Conservation (phyloP, 305 asterid genomes). For the Solanum hybrid region DNA sequence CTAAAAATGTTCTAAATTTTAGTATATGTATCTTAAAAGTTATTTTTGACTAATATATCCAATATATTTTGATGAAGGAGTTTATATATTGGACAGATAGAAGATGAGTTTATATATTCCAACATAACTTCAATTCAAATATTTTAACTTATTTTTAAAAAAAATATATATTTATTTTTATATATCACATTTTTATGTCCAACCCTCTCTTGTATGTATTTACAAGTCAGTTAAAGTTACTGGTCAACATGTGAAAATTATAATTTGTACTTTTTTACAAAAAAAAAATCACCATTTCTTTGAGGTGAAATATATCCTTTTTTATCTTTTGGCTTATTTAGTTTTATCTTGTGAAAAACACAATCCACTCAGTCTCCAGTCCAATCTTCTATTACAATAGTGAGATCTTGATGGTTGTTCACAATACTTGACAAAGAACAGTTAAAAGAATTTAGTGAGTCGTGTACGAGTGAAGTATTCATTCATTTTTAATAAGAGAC, state of each 20-base stretch:
- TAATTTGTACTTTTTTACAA: background rate
- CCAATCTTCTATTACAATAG: background rate
- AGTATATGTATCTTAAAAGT: background rate
- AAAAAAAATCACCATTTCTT: background rate
- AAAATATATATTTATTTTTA: background rate
- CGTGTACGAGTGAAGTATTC: background rate
- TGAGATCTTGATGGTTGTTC: background rate
- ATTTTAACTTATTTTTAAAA: background rate
- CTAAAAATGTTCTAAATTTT: no score
- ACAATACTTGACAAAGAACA: background rate
- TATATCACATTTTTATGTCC: background rate
- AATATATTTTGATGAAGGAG: no score
- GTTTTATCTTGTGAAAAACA: conserved; percentile 1
- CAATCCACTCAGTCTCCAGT: conserved; percentile 13
- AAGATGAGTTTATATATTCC: no score
- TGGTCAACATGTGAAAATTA: conserved; percentile 13
- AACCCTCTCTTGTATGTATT: background rate
- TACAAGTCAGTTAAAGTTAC: background rate
- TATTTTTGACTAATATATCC: background rate
- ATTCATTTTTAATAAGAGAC: background rate
- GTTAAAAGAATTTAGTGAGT: background rate
- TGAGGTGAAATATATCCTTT: background rate
- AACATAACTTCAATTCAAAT: background rate
- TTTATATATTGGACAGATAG: no score
- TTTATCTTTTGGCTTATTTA: background rate